A percentile compares a stretch with the other conserved stretches of the same genome.
Conservation (phyloP, 148 eudicot species). For the Chenopodium quinoa region DNA sequence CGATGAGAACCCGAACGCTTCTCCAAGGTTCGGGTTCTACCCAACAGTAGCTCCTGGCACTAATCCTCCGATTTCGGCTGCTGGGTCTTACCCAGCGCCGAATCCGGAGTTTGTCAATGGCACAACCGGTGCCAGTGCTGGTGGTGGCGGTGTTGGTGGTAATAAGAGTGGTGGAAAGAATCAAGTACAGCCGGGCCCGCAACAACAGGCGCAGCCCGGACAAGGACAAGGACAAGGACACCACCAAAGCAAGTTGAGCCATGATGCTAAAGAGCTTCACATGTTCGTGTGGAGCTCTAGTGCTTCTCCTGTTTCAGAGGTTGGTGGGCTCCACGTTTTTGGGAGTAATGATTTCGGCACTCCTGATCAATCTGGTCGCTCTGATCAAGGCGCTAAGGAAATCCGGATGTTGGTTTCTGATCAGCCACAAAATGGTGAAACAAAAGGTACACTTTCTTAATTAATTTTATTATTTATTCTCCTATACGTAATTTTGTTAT, state of each 20-base stretch:
- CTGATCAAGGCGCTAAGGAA: constrained; percentile 90
- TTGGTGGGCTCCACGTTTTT: constrained; percentile 77
- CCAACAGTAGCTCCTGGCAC: constrained; percentile 24
- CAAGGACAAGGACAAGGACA: constrained; percentile 4
- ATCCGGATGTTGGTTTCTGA: constrained; percentile 86
- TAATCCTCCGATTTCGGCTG: constrained; percentile 13
- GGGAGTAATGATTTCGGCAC: constrained; percentile 61
- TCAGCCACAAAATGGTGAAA: constrained; percentile 70
- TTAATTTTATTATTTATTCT: no score
- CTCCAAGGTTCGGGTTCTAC: constrained; percentile 66
- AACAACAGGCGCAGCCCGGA: constrained; percentile 3
- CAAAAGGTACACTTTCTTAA: constrained; percentile 52
- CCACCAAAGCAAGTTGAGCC: constrained; percentile 34
- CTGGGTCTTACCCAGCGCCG: constrained; percentile 66
- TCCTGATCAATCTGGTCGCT: constrained; percentile 68
- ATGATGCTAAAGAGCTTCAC: constrained; percentile 86
- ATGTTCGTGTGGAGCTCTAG: constrained; percentile 97
- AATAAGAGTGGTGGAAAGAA: constrained; percentile 33
- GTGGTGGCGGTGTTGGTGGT: constrained; percentile 24
- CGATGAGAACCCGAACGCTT: constrained; percentile 58
- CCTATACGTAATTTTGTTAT: no score
- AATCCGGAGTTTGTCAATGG: constrained; percentile 56
- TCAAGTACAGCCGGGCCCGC: constrained; percentile 25
- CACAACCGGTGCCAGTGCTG: background rate
- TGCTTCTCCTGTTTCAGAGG: constrained; percentile 84